A percentile compares a stretch with the other conserved stretches of the same genome.
Conservation (phyloP, 495 filamentous ascomycete genomes). For the Massariosphaeria phaeospora region DNA sequence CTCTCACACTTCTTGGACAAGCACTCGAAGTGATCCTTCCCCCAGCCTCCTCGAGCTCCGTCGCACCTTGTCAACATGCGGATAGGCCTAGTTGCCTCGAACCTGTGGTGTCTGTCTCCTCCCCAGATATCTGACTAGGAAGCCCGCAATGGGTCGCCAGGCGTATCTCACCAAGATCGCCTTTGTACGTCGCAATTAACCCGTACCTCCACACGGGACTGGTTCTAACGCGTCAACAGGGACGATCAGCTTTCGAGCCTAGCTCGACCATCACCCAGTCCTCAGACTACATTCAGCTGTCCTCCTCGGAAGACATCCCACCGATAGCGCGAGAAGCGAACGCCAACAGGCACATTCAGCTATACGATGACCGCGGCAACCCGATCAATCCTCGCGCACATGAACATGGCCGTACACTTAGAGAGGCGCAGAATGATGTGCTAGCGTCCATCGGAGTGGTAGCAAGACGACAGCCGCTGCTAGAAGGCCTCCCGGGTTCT, state of each 20-base stretch:
- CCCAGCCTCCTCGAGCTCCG: too few relatives aligned
- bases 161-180: conserved; percentile 32
- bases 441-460: conserved; percentile 39
- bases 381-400: conserved; percentile 37
- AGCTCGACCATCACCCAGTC: conserved; percentile 2
- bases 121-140: neutral
- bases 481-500: conserved; percentile 14
- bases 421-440: conserved; percentile 39
- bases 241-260: conserved; percentile 17
- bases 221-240: conserved; percentile 3
- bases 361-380: conserved; percentile 38
- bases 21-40: too few relatives aligned
- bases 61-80: too few relatives aligned
- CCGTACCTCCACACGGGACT: neutral
- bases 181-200: conserved; percentile 15
- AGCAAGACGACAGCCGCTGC: conserved; percentile 12
- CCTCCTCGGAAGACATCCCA: conserved; percentile 7
- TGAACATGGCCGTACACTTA: conserved; percentile 28
- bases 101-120: neutral
- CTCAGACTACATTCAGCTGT: conserved; percentile 17
- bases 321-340: neutral
- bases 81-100: neutral
- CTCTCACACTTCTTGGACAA: neutral
- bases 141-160: conserved; percentile 32
- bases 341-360: conserved; percentile 27